Base-by-base conservation (phyloP, 2,329 filamentous ascomycete genomes). In the Monosporascus sp. region DNA sequence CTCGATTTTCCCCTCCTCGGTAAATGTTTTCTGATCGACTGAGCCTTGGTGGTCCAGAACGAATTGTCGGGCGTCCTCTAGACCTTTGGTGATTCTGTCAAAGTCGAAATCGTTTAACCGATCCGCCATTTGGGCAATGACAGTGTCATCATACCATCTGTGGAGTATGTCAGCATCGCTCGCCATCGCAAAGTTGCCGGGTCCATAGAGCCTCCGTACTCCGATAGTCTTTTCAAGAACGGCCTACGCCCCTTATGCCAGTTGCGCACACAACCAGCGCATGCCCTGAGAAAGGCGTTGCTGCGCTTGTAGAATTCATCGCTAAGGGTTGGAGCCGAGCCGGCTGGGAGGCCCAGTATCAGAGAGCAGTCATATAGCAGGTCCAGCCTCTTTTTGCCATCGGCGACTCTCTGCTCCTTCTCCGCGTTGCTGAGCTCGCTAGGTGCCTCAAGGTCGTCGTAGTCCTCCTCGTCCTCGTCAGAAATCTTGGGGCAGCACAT, bases 201-300 rank as follows among this genome's bases (percentile, higher is more conserved):
- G 37, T n/a, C 31, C 7, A 40, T 37, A 35, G 9, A 48, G 44
- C 22, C 24, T 46, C 70, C 75, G 62, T 74, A 84, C 78, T 85
- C 81, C 60, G 81, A 76, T 51, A 91, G 74, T 48, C 80, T 75
- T 55, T 84, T 81, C 35, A 89, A 72, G 58, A 88, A 81, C 52
- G 75, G 72, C 55, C 81, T 80, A 57, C 88, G 85, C 31, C 79
- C 80, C 65, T 83, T 84, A 68, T 92, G 88, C 80, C 89, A 92
- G 60, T 85, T 85, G 56, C 84, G 78, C 50, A 89, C 85, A 65
- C 88, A 92, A 50, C 81, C 77, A 51, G 89, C 82, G 69, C 88
- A 92, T 53, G 72, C 76, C 53, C 76, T 80, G 24, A 92, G 74
- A 40, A 80, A 79, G 11, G 73, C 67, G 57, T 86, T 81, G 20